Conservation (phyloP, 2,329 filamentous ascomycete species). For the Penicillium occitanis region DNA sequence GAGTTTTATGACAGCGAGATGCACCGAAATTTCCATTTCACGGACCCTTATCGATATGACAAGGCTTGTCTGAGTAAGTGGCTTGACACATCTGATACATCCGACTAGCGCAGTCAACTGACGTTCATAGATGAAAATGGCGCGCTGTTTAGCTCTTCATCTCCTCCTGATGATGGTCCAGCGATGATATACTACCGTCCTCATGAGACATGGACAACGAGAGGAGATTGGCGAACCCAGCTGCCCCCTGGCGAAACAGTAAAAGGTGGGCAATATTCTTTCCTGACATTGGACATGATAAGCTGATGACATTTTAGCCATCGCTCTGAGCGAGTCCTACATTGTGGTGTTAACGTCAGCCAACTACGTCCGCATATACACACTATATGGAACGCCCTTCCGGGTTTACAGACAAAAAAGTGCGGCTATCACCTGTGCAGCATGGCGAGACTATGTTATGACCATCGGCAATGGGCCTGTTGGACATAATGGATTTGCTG, state of each 20-base stretch:
- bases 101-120: slow-evolving; percentile 23
- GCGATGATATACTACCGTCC: slow-evolving; percentile 93
- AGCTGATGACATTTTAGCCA: slow-evolving; percentile 52
- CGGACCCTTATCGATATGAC: slow-evolving; percentile 92
- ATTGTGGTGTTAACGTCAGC: slow-evolving; percentile 83
- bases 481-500: slow-evolving; percentile 71
- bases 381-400: slow-evolving; percentile 84
- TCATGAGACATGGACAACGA: slow-evolving; percentile 92
- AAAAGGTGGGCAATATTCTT: slow-evolving; percentile 44
- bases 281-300: not conserved
- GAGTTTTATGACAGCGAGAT: slow-evolving; percentile 96
- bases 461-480: slow-evolving; percentile 92
- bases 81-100: slow-evolving; percentile 21
- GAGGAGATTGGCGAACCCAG: slow-evolving; percentile 84
- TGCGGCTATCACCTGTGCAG: slow-evolving; percentile 88
- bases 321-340: slow-evolving; percentile 88
- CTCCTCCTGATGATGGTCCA: slow-evolving; percentile 64
- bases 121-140: slow-evolving; percentile 65
- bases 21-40: slow-evolving; percentile 95
- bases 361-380: slow-evolving; percentile 90
- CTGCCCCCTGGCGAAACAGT: slow-evolving; percentile 86
- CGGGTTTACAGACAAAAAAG: slow-evolving; percentile 90
- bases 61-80: slow-evolving; percentile 78
- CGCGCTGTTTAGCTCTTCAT: slow-evolving; percentile 74
- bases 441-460: slow-evolving; percentile 94